Conservation (phyloP, 169 alveolate species). For the Eimeria maxima region DNA sequence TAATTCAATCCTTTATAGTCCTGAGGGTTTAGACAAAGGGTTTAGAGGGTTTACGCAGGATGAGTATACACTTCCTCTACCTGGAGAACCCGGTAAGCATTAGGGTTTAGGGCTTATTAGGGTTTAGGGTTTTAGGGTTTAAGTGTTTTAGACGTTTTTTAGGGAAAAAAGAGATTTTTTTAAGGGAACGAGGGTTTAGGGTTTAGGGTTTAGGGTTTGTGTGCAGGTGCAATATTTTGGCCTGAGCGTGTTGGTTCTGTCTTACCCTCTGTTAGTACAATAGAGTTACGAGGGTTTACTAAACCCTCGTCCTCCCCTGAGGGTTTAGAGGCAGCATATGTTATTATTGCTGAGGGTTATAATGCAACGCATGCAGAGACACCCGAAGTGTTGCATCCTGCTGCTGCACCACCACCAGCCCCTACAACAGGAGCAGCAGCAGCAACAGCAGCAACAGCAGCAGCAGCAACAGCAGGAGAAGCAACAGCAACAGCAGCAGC, state of each 20-base stretch:
- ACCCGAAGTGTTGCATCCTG: neutral
- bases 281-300: neutral
- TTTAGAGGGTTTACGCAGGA: neutral
- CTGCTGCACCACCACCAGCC: neutral
- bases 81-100: conserved; percentile 7
- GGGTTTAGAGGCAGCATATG: conserved; percentile 35
- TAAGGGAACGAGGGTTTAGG: conserved; percentile 24
- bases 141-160: neutral
- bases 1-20: neutral
- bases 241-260: neutral
- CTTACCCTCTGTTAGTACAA: neutral
- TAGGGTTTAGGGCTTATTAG: neutral
- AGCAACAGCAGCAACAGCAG: conserved; percentile 5
- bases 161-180: too few relatives aligned
- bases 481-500: conserved; percentile 28
- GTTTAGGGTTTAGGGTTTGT: neutral
- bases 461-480: neutral
- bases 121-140: conserved; percentile 13
- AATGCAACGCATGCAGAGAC: neutral
- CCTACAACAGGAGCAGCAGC: neutral
- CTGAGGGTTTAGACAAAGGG: neutral
- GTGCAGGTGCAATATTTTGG: neutral
- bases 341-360: conserved; percentile 20
- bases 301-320: neutral
- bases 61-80: neutral